phyloP scores from a whole-genome alignment of 139 green algal genomes.

The Mychonastes homosphaera region DNA sequence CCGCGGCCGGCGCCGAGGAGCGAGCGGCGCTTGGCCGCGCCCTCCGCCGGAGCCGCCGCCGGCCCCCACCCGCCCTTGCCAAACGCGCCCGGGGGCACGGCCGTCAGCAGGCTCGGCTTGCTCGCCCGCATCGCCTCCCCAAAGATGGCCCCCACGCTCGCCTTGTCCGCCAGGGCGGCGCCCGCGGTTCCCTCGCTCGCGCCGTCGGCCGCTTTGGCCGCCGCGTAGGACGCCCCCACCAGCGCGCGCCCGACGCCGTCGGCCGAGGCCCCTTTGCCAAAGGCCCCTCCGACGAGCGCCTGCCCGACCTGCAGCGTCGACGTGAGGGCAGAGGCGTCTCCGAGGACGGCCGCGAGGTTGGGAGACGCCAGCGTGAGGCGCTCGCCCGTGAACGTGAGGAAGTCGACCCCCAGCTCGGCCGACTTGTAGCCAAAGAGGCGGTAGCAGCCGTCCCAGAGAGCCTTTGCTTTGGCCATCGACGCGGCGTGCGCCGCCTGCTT shows the following conservation, averaged over 20 bases:
- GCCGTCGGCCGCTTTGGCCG: background rate
- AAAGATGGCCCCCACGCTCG: too few species aligned
- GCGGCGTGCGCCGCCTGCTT: too few species aligned
- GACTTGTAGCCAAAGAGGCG: constrained; percentile 13
- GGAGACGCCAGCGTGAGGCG: background rate
- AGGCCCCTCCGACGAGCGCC: background rate
- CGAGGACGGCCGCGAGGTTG: constrained; percentile 6
- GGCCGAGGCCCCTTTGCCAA: background rate
- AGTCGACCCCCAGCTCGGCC: background rate
- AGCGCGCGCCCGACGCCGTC: constrained; percentile 3
- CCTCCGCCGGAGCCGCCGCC: background rate
- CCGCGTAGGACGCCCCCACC: constrained; percentile 1
- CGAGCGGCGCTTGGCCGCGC: background rate
- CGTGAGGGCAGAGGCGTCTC: background rate
- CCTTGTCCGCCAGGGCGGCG: background rate
- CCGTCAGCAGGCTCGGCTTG: background rate
- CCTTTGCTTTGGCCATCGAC: too few species aligned
- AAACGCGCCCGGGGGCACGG: background rate
- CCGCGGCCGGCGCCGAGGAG: background rate
- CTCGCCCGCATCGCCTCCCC: too few species aligned
- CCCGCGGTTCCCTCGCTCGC: background rate
- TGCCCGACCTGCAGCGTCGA: background rate
- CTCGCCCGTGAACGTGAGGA: background rate
- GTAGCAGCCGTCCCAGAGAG: constrained; percentile 3
- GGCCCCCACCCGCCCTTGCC: background rate